Evolutionary conservation across 1,284 basidiomycete genomes (phyloP).

Genomic region (Termitomyces sp.): DNA sequence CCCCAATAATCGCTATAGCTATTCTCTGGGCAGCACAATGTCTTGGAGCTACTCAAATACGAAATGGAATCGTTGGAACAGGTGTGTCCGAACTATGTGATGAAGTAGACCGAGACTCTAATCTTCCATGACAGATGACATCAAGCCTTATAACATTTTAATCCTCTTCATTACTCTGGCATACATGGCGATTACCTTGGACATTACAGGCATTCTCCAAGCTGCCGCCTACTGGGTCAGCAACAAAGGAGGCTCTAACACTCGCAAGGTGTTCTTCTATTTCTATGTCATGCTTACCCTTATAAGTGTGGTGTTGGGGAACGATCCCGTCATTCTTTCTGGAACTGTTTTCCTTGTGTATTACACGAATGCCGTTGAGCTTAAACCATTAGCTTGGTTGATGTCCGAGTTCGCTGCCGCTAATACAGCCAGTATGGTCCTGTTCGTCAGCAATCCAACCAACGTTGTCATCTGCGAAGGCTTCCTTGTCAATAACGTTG

Average conservation of each 20-base stretch:
- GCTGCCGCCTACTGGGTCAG: slow-evolving; percentile 88
- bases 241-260: slow-evolving; percentile 69
- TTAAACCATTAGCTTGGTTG: slow-evolving; percentile 44
- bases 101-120: slow-evolving; percentile 10
- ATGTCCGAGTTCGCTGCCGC: slow-evolving; percentile 63
- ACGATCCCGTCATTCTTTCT: slow-evolving; percentile 84
- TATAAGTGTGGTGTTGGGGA: slow-evolving; percentile 83
- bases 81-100: slow-evolving; percentile 20
- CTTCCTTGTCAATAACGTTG: slow-evolving; percentile 55
- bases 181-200: slow-evolving; percentile 92
- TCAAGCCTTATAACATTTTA: slow-evolving; percentile 92
- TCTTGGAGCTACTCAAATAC: slow-evolving; percentile 42
- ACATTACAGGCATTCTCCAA: slow-evolving; percentile 84
- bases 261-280: slow-evolving; percentile 68
- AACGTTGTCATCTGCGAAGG: slow-evolving; percentile 71
- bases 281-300: slow-evolving; percentile 81
- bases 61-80: slow-evolving; percentile 58
- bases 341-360: slow-evolving; percentile 48
- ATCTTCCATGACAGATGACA: slow-evolving; percentile 45
- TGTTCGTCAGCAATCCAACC: slow-evolving; percentile 72
- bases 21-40: slow-evolving; percentile 32
- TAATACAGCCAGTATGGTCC: slow-evolving; percentile 74
- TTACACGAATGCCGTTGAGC: slow-evolving; percentile 25
- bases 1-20: slow-evolving; percentile 28
- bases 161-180: slow-evolving; percentile 90